Conservation (phyloP, 306 rosid genomes). For the Chamaecrista fasciculata region DNA sequence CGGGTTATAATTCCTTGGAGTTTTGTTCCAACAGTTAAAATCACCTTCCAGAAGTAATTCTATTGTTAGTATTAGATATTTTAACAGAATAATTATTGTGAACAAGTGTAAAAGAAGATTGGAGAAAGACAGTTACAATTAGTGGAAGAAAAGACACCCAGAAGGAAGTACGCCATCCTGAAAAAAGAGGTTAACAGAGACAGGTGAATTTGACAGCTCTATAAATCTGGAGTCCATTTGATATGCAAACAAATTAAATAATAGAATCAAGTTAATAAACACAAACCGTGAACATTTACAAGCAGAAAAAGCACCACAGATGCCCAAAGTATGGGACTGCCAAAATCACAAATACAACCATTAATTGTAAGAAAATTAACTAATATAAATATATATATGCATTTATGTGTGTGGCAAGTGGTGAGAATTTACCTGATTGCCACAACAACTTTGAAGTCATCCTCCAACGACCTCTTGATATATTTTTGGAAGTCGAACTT, state of each 20-base stretch:
- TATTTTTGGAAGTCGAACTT: constrained; percentile 93
- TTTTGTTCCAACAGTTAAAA: constrained; percentile 88
- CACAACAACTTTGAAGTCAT: constrained; percentile 95
- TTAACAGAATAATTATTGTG: neutral
- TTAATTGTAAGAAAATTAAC: constrained; percentile 27
- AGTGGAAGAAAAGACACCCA: constrained; percentile 77
- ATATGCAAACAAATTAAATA: too few relatives aligned
- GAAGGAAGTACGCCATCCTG: constrained; percentile 79
- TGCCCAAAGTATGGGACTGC: constrained; percentile 89
- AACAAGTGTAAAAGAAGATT: neutral
- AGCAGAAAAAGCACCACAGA: constrained; percentile 83
- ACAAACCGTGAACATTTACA: constrained; percentile 81
- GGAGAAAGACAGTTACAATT: constrained; percentile 29
- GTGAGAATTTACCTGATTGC: constrained; percentile 68
- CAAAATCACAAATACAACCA: constrained; percentile 30
- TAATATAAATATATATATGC: neutral
- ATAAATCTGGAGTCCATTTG: too few relatives aligned
- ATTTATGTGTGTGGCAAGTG: neutral
- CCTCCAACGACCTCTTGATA: constrained; percentile 91
- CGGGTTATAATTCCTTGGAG: constrained; percentile 83
- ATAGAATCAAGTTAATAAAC: neutral
- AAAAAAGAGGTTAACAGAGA: constrained; percentile 6
- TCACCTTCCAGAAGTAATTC: constrained; percentile 58
- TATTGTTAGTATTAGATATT: constrained; percentile 2
- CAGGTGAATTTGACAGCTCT: neutral